A percentile compares a stretch with the other conserved stretches of the same genome.
Evolutionary conservation across 139 green algal genomes (phyloP).

Genomic region (Tetraselmis chui): DNA sequence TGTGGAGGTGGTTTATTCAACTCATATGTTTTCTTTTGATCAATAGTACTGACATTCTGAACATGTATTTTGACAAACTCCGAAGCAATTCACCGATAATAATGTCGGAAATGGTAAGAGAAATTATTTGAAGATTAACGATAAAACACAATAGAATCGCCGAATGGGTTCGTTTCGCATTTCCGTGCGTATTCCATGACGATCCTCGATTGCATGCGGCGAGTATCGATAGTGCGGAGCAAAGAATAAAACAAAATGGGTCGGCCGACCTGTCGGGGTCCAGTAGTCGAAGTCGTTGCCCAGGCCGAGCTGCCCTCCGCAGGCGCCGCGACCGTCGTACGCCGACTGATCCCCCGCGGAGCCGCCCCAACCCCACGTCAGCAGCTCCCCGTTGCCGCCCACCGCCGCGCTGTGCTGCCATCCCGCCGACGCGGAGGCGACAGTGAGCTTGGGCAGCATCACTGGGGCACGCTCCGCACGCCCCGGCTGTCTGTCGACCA

Average conservation of each 20-base stretch:
- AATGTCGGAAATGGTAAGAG: too few relatives aligned
- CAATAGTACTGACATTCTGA: too few relatives aligned
- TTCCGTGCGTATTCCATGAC: too few relatives aligned
- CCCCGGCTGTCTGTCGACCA: neutral
- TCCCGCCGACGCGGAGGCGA: slow-evolving; percentile 1
- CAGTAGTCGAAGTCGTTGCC: slow-evolving; percentile 44
- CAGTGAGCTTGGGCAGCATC: neutral
- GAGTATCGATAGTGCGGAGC: neutral
- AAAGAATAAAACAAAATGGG: too few relatives aligned
- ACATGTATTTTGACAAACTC: too few relatives aligned
- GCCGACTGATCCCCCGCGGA: slow-evolving; percentile 15
- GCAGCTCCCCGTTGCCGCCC: slow-evolving; percentile 12
- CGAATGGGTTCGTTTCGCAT: too few relatives aligned
- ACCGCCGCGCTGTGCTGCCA: slow-evolving; percentile 38
- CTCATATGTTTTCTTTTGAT: too few relatives aligned
- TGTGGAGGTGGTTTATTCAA: too few relatives aligned
- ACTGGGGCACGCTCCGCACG: neutral
- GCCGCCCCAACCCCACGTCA: slow-evolving; percentile 44
- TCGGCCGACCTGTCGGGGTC: slow-evolving; percentile 24
- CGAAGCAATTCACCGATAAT: too few relatives aligned
- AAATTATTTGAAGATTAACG: too few relatives aligned
- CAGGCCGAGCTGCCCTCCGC: slow-evolving; percentile 40
- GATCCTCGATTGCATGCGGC: neutral
- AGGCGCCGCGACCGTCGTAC: slow-evolving; percentile 14
- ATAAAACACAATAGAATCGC: too few relatives aligned